Conservation (phyloP, 768 basidiomycete species). For the Pisolithus marmoratus region DNA sequence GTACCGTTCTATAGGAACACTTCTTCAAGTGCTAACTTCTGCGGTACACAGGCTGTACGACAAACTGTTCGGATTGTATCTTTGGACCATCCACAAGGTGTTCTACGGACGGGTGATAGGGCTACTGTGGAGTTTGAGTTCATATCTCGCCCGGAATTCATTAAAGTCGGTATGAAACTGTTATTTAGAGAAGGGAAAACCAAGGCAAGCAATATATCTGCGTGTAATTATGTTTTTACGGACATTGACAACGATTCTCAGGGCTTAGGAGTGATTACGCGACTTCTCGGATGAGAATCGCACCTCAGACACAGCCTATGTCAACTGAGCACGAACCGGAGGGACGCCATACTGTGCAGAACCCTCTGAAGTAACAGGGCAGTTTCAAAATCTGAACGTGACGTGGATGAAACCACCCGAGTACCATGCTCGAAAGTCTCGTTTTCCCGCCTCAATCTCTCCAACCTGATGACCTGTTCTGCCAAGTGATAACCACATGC, state of each 20-base stretch:
- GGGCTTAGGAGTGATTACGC: constrained; percentile 77
- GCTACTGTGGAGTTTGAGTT: constrained; percentile 95
- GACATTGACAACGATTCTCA: constrained; percentile 22
- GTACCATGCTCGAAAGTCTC: too few species aligned
- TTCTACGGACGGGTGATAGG: constrained; percentile 91
- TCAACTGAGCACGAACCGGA: too few species aligned
- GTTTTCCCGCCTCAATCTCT: too few species aligned
- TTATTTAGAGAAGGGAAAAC: constrained; percentile 95
- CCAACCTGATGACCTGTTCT: too few species aligned
- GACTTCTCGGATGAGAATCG: constrained; percentile 39
- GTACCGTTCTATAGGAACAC: constrained; percentile 15
- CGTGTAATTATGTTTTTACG: neutral
- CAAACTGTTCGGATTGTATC: constrained; percentile 90
- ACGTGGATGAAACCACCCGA: too few species aligned
- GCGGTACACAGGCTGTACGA: constrained; percentile 60
- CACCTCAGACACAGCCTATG: too few species aligned
- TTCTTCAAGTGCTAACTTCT: constrained; percentile 3
- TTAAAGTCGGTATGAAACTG: constrained; percentile 91
- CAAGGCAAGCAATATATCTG: constrained; percentile 48
- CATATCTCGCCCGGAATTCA: constrained; percentile 84
- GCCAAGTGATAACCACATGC: too few species aligned
- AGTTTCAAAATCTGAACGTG: too few species aligned
- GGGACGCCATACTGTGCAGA: too few species aligned
- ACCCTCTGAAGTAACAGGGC: too few species aligned
- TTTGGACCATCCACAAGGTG: constrained; percentile 85